A percentile compares a stretch with the other conserved stretches of the same genome.
phyloP scores from a whole-genome alignment of 2,329 filamentous ascomycete species.

The Cladosporium sp. region DNA sequence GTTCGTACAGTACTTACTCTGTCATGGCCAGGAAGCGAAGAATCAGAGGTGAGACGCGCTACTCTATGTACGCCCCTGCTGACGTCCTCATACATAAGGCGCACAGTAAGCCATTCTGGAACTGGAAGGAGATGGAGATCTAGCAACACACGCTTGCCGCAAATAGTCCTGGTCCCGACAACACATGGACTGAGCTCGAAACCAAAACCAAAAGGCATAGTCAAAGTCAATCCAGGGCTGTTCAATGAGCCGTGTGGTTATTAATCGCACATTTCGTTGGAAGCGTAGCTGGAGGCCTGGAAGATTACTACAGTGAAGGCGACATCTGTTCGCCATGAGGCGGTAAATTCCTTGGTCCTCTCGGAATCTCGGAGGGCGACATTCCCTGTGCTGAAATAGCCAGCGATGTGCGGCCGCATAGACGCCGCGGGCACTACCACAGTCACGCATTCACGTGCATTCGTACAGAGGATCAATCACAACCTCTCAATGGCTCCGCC shows the following conservation, averaged over 20 bases:
- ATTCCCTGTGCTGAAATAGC: background rate
- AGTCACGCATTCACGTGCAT: background rate
- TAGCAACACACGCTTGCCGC: background rate
- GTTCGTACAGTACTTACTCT: background rate
- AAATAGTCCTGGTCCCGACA: background rate
- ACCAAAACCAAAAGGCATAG: background rate
- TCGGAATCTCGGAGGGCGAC: background rate
- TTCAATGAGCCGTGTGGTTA: background rate
- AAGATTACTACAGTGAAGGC: background rate
- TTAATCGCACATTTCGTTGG: background rate
- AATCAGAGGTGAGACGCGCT: background rate
- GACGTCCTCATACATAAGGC: background rate
- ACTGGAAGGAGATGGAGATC: background rate
- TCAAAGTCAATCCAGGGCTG: background rate
- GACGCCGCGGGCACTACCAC: background rate
- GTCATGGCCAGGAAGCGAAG: background rate
- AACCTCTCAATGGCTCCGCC: background rate
- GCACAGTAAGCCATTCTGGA: background rate
- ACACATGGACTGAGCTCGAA: background rate
- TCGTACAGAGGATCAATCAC: conserved; percentile 7
- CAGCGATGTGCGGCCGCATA: background rate
- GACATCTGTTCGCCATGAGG: background rate
- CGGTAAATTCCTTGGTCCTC: background rate
- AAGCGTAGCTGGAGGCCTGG: background rate
- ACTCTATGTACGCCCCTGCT: background rate